Conservation (phyloP, 2,329 filamentous ascomycete species). For the Phoma herbarum region DNA sequence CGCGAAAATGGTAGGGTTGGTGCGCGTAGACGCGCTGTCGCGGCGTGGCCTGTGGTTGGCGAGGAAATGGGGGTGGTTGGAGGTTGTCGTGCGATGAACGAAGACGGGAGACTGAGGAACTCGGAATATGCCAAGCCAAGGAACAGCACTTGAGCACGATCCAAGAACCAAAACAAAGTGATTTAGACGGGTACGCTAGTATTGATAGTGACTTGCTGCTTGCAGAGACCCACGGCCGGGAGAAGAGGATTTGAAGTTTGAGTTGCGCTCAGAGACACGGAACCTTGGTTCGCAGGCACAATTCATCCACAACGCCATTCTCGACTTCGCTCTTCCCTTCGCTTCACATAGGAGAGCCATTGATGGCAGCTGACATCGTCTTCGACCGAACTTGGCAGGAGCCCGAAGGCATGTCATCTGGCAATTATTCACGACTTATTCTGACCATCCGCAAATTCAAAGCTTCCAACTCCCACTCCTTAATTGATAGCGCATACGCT, state of each 20-base stretch:
- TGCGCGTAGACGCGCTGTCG: slow-evolving; percentile 41
- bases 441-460: background rate
- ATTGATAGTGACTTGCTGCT: slow-evolving; percentile 6
- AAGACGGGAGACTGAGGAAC: slow-evolving; percentile 14
- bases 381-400: background rate
- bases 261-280: background rate
- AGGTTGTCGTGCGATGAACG: slow-evolving; percentile 29
- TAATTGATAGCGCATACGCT: background rate
- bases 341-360: slow-evolving; percentile 17
- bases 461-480: background rate
- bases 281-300: background rate
- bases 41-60: slow-evolving; percentile 21
- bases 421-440: background rate
- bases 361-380: slow-evolving; percentile 8
- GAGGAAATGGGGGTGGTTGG: slow-evolving; percentile 46
- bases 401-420: background rate
- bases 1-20: slow-evolving; percentile 26
- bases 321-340: slow-evolving; percentile 22
- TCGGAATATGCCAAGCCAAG: slow-evolving; percentile 32
- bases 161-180: slow-evolving; percentile 35
- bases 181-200: slow-evolving; percentile 19
- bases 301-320: background rate
- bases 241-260: background rate
- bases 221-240: slow-evolving; percentile 4
- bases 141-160: slow-evolving; percentile 26